Conservation (phyloP, 1,284 basidiomycete genomes). For the Heliocybe sulcata region DNA sequence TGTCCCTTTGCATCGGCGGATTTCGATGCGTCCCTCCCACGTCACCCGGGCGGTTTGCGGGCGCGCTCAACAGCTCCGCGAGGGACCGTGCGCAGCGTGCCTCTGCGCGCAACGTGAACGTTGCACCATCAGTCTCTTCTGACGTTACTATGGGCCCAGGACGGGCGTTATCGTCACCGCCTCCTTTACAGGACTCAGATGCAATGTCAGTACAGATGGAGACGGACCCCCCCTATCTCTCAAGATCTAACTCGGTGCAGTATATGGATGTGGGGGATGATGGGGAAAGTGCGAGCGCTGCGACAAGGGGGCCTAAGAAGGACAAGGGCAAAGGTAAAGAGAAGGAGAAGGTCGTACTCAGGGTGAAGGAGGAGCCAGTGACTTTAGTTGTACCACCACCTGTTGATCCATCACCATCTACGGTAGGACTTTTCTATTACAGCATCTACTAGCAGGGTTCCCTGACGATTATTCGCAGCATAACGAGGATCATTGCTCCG, state of each 20-base stretch:
- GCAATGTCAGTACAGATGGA: conserved; percentile 36
- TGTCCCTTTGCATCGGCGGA: not conserved
- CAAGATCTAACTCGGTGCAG: conserved; percentile 53
- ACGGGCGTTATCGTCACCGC: conserved; percentile 29
- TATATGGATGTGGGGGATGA: conserved; percentile 34
- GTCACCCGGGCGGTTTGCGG: conserved; percentile 1
- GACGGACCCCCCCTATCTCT: conserved; percentile 36
- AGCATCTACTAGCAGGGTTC: not conserved
- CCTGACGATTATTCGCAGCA: conserved; percentile 35
- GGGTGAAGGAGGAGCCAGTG: conserved; percentile 67
- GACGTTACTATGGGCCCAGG: conserved; percentile 29
- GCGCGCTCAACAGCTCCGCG: conserved; percentile 29
- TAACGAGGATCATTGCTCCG: conserved; percentile 94
- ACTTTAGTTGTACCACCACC: conserved; percentile 14
- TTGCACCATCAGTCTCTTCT: conserved; percentile 23
- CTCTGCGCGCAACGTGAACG: conserved; percentile 59
- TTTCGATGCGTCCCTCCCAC: conserved; percentile 11
- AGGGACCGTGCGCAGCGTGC: conserved; percentile 69
- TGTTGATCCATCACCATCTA: conserved; percentile 10
- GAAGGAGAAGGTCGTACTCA: conserved; percentile 42
- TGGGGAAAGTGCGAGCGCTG: conserved; percentile 11
- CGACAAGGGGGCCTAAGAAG: conserved; percentile 25
- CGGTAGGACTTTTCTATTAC: conserved; percentile 27
- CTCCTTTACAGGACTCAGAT: conserved; percentile 31
- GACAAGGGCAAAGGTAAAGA: conserved; percentile 66